Evolutionary conservation across 192 early-diverging fungal species (phyloP), one percentile per base, ranked within the genome.

Genomic region (Podila minutissima): DNA sequence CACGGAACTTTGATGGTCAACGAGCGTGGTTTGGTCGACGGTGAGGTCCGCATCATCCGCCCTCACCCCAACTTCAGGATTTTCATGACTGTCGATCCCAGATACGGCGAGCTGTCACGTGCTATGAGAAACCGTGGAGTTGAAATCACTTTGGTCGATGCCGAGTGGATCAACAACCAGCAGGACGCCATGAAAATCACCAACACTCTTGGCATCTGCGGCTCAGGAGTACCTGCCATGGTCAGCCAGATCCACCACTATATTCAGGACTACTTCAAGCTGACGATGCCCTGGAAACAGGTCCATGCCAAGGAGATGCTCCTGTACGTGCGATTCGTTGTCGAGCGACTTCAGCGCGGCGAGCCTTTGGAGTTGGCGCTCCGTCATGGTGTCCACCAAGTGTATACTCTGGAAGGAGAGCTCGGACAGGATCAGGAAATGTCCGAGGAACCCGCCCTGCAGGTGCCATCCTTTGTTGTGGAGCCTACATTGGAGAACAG

Each of bases 71-170:
- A 95, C 71, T 99, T 99, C 86, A 87, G 98, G 32, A 93, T 99
- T 61, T 95, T 99, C 75, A 95, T 99, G 95, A 94, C 95, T 0
- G 92, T 97, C 37, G 95, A 99, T 78, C 96, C 97, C 17, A 86
- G 88, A 51, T 88, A 93, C 72, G 98, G 98, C 38, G 97, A 99
- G 83, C 86, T 99, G 32, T 97, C 95, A 11, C 88, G 97, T 11
- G 97, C 98, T 5, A 99, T 99, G 98, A 85, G 98, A 59, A 99
- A 99, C 76, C 93, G 98, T 66, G 96, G 96, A 59, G 91, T 98
- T n/a, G 98, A 99, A 83, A 90, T 99, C 28, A 85, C 88, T 26
- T 79, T 97, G 2, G 81, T 89, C 2, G 89, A 88, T 41, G 81
- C 85, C 1, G 82, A 88, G 17, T 86, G 85, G 83, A 78, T 83